These are phyloP conservation scores for Tylopilus orsonianus DNA, from an alignment of 1,284 basidiomycete species.

Conservation along the genomic window DNA sequence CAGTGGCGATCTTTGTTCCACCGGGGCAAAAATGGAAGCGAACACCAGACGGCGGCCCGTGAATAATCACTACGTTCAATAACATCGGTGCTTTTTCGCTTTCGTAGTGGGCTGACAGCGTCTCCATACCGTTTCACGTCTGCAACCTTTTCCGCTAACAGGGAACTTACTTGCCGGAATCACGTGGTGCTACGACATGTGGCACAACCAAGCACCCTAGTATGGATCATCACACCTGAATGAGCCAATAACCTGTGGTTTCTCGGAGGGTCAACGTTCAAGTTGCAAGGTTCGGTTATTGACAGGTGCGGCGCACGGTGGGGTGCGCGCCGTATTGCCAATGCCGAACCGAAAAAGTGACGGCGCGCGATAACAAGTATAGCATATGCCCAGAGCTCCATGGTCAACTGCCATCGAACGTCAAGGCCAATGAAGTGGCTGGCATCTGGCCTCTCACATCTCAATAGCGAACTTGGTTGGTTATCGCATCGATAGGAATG, in stretches of 20 bases:
- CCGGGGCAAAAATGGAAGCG: conserved; percentile 25
- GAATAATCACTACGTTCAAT: conserved; percentile 10
- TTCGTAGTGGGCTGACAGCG: conserved; percentile 11
- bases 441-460: conserved; percentile 14
- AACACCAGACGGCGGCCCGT: neutral
- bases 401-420: conserved; percentile 14
- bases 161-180: conserved; percentile 31
- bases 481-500: conserved; percentile 7
- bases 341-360: conserved; percentile 6
- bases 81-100: conserved; percentile 16
- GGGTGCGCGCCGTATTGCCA: conserved; percentile 7
- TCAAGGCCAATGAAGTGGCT: conserved; percentile 4
- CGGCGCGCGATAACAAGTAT: conserved; percentile 18
- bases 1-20: conserved; percentile 21
- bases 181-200: conserved; percentile 18
- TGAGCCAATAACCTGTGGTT: conserved; percentile 1
- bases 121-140: conserved; percentile 31
- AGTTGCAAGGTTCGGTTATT: conserved; percentile 9
- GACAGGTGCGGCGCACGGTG: conserved; percentile 8
- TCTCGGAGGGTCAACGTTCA: conserved; percentile 5
- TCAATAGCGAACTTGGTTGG: neutral
- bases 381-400: conserved; percentile 4
- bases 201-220: conserved; percentile 4
- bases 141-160: conserved; percentile 18
- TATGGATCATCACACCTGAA: conserved; percentile 3